Evolutionary conservation across 2,329 filamentous ascomycete species (phyloP).

Genomic region (Cladosporium phlei): DNA sequence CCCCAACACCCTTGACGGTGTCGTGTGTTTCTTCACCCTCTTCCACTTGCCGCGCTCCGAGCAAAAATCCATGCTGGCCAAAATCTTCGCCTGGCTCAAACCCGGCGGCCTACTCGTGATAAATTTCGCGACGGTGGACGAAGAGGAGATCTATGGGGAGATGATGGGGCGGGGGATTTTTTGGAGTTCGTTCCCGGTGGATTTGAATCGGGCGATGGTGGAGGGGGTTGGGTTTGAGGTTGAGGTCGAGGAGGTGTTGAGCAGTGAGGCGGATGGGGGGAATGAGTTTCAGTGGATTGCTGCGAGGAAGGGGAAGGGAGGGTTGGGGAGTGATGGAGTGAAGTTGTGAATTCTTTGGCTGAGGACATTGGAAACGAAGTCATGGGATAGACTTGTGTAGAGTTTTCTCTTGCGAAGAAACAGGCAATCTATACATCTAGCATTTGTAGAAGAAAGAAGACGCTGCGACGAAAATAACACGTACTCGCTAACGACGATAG

Average conservation of each 20-base stretch:
- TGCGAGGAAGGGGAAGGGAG: conserved; percentile 16
- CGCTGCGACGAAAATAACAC: not conserved
- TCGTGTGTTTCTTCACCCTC: conserved; percentile 22
- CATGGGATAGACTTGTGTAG: too few species aligned
- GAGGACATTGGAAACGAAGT: too few species aligned
- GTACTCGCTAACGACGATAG: conserved; percentile 3
- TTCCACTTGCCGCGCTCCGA: conserved; percentile 26
- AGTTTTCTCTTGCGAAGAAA: not conserved
- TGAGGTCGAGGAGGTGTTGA: conserved; percentile 15
- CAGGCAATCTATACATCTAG: conserved; percentile 10
- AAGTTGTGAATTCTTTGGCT: too few species aligned
- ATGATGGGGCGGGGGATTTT: conserved; percentile 26
- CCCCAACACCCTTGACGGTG: conserved; percentile 17
- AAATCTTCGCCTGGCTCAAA: conserved; percentile 21
- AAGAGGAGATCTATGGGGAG: conserved; percentile 25
- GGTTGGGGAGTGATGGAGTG: too few species aligned
- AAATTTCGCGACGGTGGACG: conserved; percentile 23
- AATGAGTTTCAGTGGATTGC: conserved; percentile 24
- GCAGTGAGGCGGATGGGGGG: conserved; percentile 22
- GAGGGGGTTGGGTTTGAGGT: conserved; percentile 34
- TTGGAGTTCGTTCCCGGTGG: conserved; percentile 28
- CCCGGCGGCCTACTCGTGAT: conserved; percentile 20
- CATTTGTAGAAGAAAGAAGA: not conserved
- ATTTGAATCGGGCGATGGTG: conserved; percentile 34
- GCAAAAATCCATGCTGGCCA: conserved; percentile 19